A percentile compares a stretch with the other conserved stretches of the same genome.
Conservation (phyloP, 805 yeast species). For the Millerozyma miso region DNA sequence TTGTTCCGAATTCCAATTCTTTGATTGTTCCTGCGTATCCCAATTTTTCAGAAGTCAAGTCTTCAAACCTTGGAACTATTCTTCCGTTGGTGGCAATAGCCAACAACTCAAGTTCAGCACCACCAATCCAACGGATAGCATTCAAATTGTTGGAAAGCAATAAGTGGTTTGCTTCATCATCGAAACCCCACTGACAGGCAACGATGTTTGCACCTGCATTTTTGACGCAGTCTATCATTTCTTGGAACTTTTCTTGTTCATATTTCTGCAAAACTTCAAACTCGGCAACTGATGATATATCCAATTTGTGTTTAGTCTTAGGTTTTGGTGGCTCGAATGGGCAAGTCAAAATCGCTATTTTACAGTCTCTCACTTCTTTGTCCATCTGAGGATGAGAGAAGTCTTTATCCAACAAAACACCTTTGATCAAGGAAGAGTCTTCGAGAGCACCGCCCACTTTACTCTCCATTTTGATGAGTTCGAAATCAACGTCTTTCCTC, state of each 20-base stretch:
- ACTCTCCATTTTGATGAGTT: constrained; percentile 90
- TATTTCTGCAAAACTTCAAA: constrained; percentile 85
- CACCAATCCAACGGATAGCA: constrained; percentile 99
- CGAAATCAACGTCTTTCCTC: constrained; percentile 95
- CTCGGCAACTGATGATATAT: constrained; percentile 90
- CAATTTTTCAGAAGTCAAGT: constrained; percentile 71
- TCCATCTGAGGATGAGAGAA: constrained; percentile 99
- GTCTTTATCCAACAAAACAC: constrained; percentile 93
- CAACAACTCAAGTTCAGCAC: constrained; percentile 89
- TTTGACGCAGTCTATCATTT: constrained; percentile 86
- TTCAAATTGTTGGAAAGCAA: constrained; percentile 83
- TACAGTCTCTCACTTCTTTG: constrained; percentile 68
- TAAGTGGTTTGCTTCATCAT: constrained; percentile 96
- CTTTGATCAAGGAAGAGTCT: constrained; percentile 80
- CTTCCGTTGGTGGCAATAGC: constrained; percentile 98
- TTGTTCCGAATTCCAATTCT: constrained; percentile 93
- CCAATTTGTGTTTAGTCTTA: constrained; percentile 95
- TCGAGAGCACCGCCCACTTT: constrained; percentile 92
- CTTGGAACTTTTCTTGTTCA: constrained; percentile 84
- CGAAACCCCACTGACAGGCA: constrained; percentile 99
- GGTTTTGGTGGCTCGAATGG: constrained; percentile 99
- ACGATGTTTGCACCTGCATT: constrained; percentile 92
- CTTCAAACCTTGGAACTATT: constrained; percentile 96
- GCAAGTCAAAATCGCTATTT: constrained; percentile 92
- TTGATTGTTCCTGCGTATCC: constrained; percentile 84